Evolutionary conservation across 257 asterid genomes (phyloP), one percentile per base, ranked within the genome.

Genomic region (Pogostemon cablin): DNA sequence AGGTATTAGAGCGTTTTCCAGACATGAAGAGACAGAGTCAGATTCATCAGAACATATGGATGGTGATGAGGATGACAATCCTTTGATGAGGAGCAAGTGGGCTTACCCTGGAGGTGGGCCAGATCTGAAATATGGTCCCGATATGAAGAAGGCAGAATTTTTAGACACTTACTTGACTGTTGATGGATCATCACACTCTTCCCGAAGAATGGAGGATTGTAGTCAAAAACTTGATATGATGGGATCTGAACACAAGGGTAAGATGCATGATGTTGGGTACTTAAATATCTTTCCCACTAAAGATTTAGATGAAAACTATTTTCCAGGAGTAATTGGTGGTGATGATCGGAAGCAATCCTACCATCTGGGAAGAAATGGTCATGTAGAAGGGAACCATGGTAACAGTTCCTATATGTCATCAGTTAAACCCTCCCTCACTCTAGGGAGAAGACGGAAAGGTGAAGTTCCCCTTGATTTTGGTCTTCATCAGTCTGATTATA

Each of bases 61-160:
- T 42, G 92, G 81, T 41, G 88, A 84, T 17, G 95, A 82, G 48
- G 95, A 88, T 67, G 87, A 86, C 75, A 92, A 92, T 79, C 97
- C 98, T 54, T 68, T 90, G 84, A 87, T 92, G 91, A 88, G 96
- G 88, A 95, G 97, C 86, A 95, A 95, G 82, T 88, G 89, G 95
- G 96, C 96, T 60, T 95, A 81, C 76, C 93, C 96, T 65, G 76
- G 85, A 67, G 91, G 96, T 65, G 81, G 81, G 75, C 77, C 89
- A 4, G 90, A 86, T 72, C 75, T 71, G 78, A 84, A 81, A 74
- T 54, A 78, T 79, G 84, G 83, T 38, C 75, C 71, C 35, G 79
- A 81, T 57, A 64, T 49, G 35, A 85, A 75, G 71, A 86, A 77
- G 85, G 72, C 81, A 41, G 83, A 87, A 71, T 65, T 78, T 82